A percentile compares a stretch with the other conserved stretches of the same genome.
phyloP scores from a whole-genome alignment of 768 basidiomycete genomes.

The Termitomyces eurrhizus region DNA sequence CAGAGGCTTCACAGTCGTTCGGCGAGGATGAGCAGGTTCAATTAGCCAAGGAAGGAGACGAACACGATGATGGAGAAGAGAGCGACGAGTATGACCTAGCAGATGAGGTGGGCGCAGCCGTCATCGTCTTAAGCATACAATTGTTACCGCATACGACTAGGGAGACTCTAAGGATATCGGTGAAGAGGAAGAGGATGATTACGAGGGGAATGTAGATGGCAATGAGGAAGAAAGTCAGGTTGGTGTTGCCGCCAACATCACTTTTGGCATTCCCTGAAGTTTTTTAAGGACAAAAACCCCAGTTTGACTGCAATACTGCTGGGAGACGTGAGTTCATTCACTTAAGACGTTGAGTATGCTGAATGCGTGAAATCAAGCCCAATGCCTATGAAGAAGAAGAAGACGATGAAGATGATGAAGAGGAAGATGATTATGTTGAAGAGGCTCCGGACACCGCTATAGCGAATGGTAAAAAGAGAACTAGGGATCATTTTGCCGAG shows the following conservation, averaged over 20 bases:
- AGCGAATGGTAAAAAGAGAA: conserved; percentile 31
- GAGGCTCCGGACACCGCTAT: conserved; percentile 11
- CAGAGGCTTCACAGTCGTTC: conserved; percentile 12
- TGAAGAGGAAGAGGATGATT: conserved; percentile 18
- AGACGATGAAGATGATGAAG: conserved; percentile 27
- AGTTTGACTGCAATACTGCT: conserved; percentile 19
- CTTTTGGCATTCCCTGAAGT: not conserved
- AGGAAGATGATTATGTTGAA: conserved; percentile 17
- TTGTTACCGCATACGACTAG: conserved; percentile 5
- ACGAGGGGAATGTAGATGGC: conserved; percentile 11
- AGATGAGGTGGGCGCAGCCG: conserved; percentile 12
- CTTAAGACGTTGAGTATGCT: not conserved
- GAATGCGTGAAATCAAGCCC: conserved; percentile 17
- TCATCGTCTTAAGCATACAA: not conserved
- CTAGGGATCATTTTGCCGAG: conserved; percentile 27
- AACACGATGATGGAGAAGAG: conserved; percentile 19
- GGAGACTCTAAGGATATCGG: conserved; percentile 6
- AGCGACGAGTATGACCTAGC: conserved; percentile 20
- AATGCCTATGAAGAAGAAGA: conserved; percentile 29
- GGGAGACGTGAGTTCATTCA: conserved; percentile 13
- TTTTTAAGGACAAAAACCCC: conserved; percentile 4
- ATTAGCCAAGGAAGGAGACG: conserved; percentile 3
- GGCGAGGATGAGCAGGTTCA: conserved; percentile 8
- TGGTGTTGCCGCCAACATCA: conserved; percentile 2
- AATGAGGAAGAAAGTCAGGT: conserved; percentile 11